Evolutionary conservation across 768 basidiomycete species (phyloP), one percentile per base, ranked within the genome.

Genomic region (Auricularia sp.): DNA sequence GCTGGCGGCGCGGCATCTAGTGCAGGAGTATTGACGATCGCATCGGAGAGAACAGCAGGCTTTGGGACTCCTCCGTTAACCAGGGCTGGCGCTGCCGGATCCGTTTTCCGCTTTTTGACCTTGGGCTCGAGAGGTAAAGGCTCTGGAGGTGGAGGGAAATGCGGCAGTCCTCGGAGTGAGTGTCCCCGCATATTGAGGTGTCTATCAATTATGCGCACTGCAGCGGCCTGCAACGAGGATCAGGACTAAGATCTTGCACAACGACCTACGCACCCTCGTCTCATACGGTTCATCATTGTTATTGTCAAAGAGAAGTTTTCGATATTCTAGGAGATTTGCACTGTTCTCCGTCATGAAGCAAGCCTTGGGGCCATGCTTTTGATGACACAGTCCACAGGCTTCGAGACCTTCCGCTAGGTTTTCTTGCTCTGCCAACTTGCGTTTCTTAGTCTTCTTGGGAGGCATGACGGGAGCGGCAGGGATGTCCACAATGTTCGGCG

Each of bases 171-270:
- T 44, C 75, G 76, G 64, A 90, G 80, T 24, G 82, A 72, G 51
- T 85, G 79, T 2, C 87, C 86, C 16, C 87, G 82, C 62, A 75
- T 68, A 65, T 79, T 70, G 14, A 93, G 76, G 2, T 83, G 79
- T 65, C 84, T 78, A 65, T 93, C 91, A 67, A 93, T 91, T 5
- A 84, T 83, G 34, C 75, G 74, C 62, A 93, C 82, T 13, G 91
- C 90, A 54, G 80, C 83, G 68, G 74, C 77, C 89, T 90, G 70
- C 61, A 66, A 45, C 21, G 65, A 59, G 11, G 16, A 37, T 64
- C 61, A 34, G 61, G 39, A 14, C 63, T 66, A 70, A 65, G 59
- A 64, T 36, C 58, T 54, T 51, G 42, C 69, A 54, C 8, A 45
- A 51, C 16, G 18, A 21, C 65, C 2, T 33, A 75, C 77, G 69